Evolutionary conservation across 805 yeast genomes (phyloP), one percentile per base, ranked within the genome.

Genomic region (Candida koratica): DNA sequence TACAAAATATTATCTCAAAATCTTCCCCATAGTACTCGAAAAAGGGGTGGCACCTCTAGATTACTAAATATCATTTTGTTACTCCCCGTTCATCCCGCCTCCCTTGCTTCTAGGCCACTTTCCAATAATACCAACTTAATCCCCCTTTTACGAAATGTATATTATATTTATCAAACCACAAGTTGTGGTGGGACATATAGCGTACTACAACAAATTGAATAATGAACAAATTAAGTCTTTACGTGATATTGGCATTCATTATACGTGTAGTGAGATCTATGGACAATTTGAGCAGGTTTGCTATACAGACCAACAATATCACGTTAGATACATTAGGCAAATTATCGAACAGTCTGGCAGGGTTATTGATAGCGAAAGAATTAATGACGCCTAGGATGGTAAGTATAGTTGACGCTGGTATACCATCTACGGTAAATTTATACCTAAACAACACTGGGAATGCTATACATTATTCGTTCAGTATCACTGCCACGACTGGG

Each of bases 281-380:
- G 26, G 26, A 24, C 26, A 24, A 24, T 24, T 24, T 24, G 26
- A 24, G 26, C 26, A 24, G 26, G 26, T 24, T 24, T 24, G 26
- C 6, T 24, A 24, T 24, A 24, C 26, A 24, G 26, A 24, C 26
- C 7, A 24, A 24, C 26, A 24, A 24, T 24, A 6, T 24, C 26
- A 24, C 26, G 26, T 24, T 6, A 24, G 26, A 24, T 24, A 24
- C 26, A 24, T 24, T 24, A 24, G 11, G 26, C 26, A 24, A 24
- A 24, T 24, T 24, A 24, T 24, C 26, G 26, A 24, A 24, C 26
- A 24, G 26, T 24, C 26, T 24, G 10, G 26, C 26, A 24, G 26
- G 26, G 10, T 24, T 24, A 24, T 24, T 24, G 26, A 24, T 24
- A 24, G 26, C 26, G 26, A 24, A 24, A 24, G 12, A 24, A 24